Evolutionary conservation across 257 asterid species (phyloP).

Genomic region (Fraxinus cuspidata): DNA sequence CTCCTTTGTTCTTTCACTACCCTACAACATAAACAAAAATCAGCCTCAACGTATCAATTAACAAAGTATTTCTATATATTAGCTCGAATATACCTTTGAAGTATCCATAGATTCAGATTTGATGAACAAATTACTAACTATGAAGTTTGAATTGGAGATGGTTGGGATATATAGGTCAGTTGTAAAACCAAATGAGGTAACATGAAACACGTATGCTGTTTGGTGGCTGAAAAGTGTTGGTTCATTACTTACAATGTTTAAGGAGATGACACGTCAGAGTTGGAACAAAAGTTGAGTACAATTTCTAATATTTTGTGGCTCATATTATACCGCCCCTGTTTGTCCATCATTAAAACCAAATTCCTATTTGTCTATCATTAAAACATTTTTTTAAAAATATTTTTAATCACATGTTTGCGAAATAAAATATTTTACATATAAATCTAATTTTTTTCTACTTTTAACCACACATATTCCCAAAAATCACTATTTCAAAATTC

Average conservation of each 20-base stretch:
- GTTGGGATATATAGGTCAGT: not conserved
- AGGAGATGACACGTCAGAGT: not conserved
- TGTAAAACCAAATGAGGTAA: not conserved
- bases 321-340: no score
- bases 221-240: not conserved
- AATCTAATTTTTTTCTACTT: no score
- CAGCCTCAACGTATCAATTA: no score
- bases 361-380: no score
- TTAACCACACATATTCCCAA: no score
- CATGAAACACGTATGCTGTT: not conserved
- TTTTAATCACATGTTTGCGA: no score
- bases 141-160: not conserved
- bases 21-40: slow-evolving; percentile 13
- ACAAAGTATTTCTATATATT: not conserved
- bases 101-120: slow-evolving; percentile 17
- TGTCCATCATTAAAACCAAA: no score
- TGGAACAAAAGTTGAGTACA: not conserved
- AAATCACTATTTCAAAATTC: no score
- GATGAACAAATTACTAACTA: not conserved
- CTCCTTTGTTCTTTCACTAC: slow-evolving; percentile 13
- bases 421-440: no score
- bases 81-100: slow-evolving; percentile 14
- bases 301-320: no score
- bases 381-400: no score
- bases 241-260: not conserved